Evolutionary conservation across 805 yeast species (phyloP), one percentile per base, ranked within the genome.

Genomic region (Wickerhamiella allomyrinae): DNA sequence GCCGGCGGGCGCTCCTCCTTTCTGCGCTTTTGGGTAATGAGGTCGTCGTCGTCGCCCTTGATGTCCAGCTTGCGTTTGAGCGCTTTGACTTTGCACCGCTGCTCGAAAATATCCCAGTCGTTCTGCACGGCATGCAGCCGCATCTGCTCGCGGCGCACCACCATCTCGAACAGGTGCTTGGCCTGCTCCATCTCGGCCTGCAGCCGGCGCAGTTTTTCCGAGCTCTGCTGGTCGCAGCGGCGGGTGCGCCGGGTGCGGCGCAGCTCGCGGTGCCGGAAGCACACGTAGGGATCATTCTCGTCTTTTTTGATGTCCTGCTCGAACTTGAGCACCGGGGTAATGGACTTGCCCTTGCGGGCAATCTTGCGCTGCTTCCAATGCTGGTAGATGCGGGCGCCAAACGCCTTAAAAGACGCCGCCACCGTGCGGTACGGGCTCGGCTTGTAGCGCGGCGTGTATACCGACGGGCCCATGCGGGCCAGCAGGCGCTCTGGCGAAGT

Each of bases 181-280:
- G 95, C 93, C 39, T 77, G 71, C 47, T 74, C 79, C 63, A 91
- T 68, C 46, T 91, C 94, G 46, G 71, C 70, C 48, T 80, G 83
- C 24, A 91, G 65, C 43, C 73, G 58, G 19, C 91, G 71, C 39
- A 91, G 67, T 49, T 87, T 74, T 59, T 87, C 96, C 11, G 86
- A 79, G 51, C 91, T 85, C 52, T 85, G 82, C 25, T 82, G 73
- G 63, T 91, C 98, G 0, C 95, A 83, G 49, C 97, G 75, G 60
- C 98, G 76, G 0, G 98, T 91, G 60, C 91, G 91, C 60, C 98
- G 79, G 23, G 93, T 91, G 57, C 83, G 96, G 50, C 98, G 76
- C 49, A 85, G 79, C 56, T 87, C 97, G 60, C 98, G 79, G 51
- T 95, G 77, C 55, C 98, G 74, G 68, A 91, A 91, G 65, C 96